A percentile compares a stretch with the other conserved stretches of the same genome.
These are phyloP conservation scores for Spirogloea muscicola DNA, from an alignment of 139 green algal genomes.

Conservation along the genomic window DNA sequence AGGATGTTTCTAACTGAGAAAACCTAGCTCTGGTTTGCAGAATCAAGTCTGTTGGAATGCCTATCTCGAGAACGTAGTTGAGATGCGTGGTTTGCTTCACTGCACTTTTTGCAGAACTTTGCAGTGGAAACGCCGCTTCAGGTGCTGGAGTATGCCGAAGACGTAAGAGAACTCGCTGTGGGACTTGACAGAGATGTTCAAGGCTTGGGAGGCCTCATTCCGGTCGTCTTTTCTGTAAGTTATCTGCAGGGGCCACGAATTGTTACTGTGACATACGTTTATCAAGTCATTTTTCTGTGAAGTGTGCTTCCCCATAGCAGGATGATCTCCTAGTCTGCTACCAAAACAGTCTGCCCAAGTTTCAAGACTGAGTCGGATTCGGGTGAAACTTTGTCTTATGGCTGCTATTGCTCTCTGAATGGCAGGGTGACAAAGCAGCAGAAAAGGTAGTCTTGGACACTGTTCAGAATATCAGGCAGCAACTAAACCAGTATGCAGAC, in stretches of 20 bases:
- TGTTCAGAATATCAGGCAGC: background rate
- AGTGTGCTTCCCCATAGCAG: too few relatives aligned
- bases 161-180: slow-evolving; percentile 21
- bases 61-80: too few relatives aligned
- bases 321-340: too few relatives aligned
- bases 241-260: background rate
- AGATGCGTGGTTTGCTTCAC: too few relatives aligned
- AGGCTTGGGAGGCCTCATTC: slow-evolving; percentile 11
- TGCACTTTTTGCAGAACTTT: too few relatives aligned
- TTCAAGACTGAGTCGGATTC: too few relatives aligned
- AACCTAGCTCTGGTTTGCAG: too few relatives aligned
- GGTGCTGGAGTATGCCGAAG: slow-evolving; percentile 19
- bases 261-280: too few relatives aligned
- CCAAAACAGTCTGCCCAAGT: too few relatives aligned
- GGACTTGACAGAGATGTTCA: slow-evolving; percentile 9
- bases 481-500: slow-evolving; percentile 10
- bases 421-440: slow-evolving; percentile 4
- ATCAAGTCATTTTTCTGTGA: too few relatives aligned
- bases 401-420: background rate
- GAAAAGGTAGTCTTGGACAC: slow-evolving; percentile 8
- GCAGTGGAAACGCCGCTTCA: slow-evolving; percentile 15
- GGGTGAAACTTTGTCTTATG: background rate
- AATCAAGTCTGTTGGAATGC: too few relatives aligned
- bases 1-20: too few relatives aligned
- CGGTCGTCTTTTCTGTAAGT: slow-evolving; percentile 23